Evolutionary conservation across 202 grass and related monocot genomes (phyloP).

Genomic region (Panicum hallii): DNA sequence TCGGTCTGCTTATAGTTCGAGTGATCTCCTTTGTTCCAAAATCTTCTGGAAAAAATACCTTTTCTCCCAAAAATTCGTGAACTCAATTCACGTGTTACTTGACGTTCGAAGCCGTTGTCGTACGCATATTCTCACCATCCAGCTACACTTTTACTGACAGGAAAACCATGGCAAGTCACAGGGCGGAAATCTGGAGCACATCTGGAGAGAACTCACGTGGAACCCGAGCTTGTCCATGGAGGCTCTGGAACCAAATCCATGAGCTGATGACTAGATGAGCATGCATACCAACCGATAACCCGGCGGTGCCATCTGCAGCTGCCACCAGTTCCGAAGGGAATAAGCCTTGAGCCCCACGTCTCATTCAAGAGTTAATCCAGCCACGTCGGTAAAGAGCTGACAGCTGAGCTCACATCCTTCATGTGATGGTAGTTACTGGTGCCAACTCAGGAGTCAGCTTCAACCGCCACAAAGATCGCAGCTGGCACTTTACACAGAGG

Average conservation of each 20-base stretch:
- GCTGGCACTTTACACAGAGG: not conserved
- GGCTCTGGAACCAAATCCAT: not conserved
- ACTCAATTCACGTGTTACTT: constrained; percentile 7
- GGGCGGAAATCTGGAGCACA: constrained; percentile 24
- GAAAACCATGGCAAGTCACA: constrained; percentile 15
- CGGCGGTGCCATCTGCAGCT: not conserved
- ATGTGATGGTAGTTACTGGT: constrained; percentile 17
- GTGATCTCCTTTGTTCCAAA: not conserved
- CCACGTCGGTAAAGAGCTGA: constrained; percentile 12
- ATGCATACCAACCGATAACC: not conserved
- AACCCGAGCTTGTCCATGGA: not conserved
- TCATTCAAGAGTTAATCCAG: not conserved
- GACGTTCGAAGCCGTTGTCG: not conserved
- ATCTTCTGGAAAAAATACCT: not conserved
- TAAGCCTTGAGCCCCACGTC: not conserved
- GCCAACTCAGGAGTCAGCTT: not conserved
- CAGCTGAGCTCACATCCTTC: constrained; percentile 16
- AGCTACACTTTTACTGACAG: constrained; percentile 14
- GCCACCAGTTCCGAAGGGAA: not conserved
- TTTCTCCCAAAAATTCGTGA: constrained; percentile 16
- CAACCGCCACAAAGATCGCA: not conserved
- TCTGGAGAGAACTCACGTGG: constrained; percentile 21
- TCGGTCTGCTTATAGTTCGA: not conserved
- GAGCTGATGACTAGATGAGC: constrained; percentile 13
- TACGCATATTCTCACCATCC: not conserved